Evolutionary conservation across 805 yeast genomes (phyloP), one percentile per base, ranked within the genome.

Genomic region (Lipomyces chichibuensis): DNA sequence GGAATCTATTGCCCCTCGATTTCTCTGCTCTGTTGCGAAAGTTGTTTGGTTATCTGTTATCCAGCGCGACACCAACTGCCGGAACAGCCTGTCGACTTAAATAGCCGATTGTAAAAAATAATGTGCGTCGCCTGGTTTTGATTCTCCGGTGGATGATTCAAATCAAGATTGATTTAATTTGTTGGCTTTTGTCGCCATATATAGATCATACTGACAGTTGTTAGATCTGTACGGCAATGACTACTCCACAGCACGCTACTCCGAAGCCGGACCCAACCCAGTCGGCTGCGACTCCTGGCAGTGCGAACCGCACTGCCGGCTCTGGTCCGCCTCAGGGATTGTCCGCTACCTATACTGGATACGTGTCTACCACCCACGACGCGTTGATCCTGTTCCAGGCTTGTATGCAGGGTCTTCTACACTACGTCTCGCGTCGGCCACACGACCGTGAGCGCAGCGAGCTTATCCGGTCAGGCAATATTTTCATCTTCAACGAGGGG

Each of bases 401-500:
- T n/a, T 87, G 88, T 9, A 75, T 91, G 32, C 84, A 85, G 62
- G 86, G 87, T 32, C 81, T 81, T 59, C 79, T 92, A 13, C 82
- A 82, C 13, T 81, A 87, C 13, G 90, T 91, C 1, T 84, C 88
- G 17, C 84, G 97, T 63, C 82, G 98, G 62, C 97, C 97, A 0
- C 90, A 87, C 67, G 97, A 91, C 74, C 80, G 86, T 27, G 97
- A 92, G 77, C 81, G 97, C 20, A 74, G 83, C 0, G 77, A 79
- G 2, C 80, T 91, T 60, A 91, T 93, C 43, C 80, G 82, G 63
- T 87, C 92, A 9, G 97, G 97, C 0, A 86, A 87, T 71, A 87
- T 92, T 0, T 92, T 93, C 77, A 91, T 94, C 0, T 92, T 93
- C 74, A 85, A 89, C 59, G 97, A 93, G 77, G 91, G 89, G 71